These are phyloP conservation scores for Globisporangium orthogonon DNA, from an alignment of 352 stramenopile species.

Conservation along the genomic window DNA sequence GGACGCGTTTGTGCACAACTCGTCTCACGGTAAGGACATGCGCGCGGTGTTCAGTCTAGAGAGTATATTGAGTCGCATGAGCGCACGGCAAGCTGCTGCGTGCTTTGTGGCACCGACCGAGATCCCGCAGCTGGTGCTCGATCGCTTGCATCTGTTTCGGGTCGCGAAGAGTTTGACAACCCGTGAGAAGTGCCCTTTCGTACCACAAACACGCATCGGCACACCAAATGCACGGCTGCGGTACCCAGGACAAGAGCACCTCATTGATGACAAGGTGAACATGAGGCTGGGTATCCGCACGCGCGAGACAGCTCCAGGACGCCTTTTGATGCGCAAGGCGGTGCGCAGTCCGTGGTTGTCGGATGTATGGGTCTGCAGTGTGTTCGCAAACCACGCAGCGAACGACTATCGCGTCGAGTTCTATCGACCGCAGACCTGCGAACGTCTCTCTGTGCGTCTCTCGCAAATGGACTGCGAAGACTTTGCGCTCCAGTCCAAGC, in stretches of 20 bases:
- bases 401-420: constrained; percentile 24
- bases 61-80: constrained; percentile 44
- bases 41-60: constrained; percentile 40
- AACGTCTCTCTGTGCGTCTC: constrained; percentile 11
- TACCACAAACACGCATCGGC: background rate
- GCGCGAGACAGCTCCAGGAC: constrained; percentile 18
- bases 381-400: constrained; percentile 17
- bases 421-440: constrained; percentile 31
- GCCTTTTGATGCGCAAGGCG: constrained; percentile 25
- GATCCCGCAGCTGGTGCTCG: constrained; percentile 43
- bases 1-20: constrained; percentile 43
- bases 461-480: constrained; percentile 24
- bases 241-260: background rate
- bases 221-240: background rate
- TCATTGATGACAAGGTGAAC: constrained; percentile 3
- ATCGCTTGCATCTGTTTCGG: constrained; percentile 53
- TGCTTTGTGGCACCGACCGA: constrained; percentile 25
- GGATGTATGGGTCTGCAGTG: constrained; percentile 28
- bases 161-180: constrained; percentile 11
- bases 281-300: constrained; percentile 21
- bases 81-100: constrained; percentile 20
- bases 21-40: constrained; percentile 12
- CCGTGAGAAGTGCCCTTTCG: background rate
- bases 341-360: constrained; percentile 21
- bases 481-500: constrained; percentile 13